These are phyloP conservation scores for Fragaria vesca DNA, from an alignment of 306 rosid genomes.

Conservation along the genomic window DNA sequence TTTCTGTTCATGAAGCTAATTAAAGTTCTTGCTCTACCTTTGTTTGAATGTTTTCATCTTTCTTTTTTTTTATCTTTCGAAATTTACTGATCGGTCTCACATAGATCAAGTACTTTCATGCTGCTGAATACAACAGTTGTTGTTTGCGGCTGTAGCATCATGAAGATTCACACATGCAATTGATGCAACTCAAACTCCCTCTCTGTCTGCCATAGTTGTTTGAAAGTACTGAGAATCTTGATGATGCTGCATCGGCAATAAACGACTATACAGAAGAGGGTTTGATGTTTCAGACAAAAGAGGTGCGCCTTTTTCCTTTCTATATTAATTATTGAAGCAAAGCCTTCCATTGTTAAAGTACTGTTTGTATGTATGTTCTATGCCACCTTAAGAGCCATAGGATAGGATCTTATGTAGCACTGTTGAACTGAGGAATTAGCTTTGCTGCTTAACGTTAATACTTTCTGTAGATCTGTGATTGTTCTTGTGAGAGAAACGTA, in stretches of 20 bases:
- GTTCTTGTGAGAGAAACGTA: constrained; percentile 32
- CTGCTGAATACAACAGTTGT: constrained; percentile 48
- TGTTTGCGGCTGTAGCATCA: constrained; percentile 88
- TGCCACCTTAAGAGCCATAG: not conserved
- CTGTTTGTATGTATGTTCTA: not conserved
- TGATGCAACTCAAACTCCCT: not conserved
- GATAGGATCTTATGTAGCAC: not conserved
- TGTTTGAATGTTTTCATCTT: not conserved
- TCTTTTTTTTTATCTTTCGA: not conserved
- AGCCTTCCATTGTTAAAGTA: not conserved
- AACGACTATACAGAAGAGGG: constrained; percentile 46
- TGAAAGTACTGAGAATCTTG: constrained; percentile 83
- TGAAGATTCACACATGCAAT: constrained; percentile 88
- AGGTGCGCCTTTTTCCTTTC: constrained; percentile 28
- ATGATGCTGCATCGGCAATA: constrained; percentile 99
- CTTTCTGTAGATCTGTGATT: constrained; percentile 46
- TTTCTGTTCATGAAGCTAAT: not conserved
- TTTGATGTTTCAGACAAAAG: not conserved
- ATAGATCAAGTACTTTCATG: not conserved
- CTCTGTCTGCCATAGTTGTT: constrained; percentile 6
- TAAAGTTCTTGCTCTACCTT: not conserved
- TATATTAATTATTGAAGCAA: not conserved
- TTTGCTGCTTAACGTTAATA: constrained; percentile 18
- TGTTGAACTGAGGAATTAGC: not conserved
- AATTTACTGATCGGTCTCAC: not conserved